Evolutionary conservation across 495 filamentous ascomycete genomes (phyloP).

Genomic region (Annulohypoxylon stygium): DNA sequence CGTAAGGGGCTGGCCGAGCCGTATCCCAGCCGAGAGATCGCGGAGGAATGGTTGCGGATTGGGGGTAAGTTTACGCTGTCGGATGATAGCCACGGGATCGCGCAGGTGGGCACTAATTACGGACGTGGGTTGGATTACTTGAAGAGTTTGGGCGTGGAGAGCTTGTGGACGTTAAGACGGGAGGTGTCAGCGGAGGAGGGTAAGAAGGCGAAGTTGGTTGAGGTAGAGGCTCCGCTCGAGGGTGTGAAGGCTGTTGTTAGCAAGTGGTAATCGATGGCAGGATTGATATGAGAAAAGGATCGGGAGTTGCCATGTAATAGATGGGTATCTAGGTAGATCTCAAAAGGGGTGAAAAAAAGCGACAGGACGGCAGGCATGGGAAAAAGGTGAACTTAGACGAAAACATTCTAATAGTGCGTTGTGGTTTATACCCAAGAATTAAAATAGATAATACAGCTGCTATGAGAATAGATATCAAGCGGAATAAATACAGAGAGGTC

Average conservation of each 20-base stretch:
- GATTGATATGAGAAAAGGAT: not conserved
- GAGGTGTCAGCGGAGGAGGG: constrained; percentile 32
- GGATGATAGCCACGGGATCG: constrained; percentile 90
- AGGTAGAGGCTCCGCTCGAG: constrained; percentile 44
- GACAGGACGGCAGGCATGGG: not conserved
- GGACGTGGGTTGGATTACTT: constrained; percentile 68
- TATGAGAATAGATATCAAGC: not conserved
- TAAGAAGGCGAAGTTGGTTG: constrained; percentile 47
- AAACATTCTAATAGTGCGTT: not conserved
- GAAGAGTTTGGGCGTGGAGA: constrained; percentile 59
- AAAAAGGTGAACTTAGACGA: constrained; percentile 2
- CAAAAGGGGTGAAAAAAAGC: not conserved
- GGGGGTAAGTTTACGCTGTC: constrained; percentile 89
- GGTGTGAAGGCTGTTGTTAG: constrained; percentile 36
- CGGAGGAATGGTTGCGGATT: constrained; percentile 67
- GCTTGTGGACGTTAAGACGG: constrained; percentile 63
- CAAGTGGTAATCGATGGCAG: constrained; percentile 31
- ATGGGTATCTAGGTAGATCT: not conserved
- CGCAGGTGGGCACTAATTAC: constrained; percentile 77
- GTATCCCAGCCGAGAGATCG: constrained; percentile 85
- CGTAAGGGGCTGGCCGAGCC: constrained; percentile 92
- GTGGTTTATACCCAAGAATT: constrained; percentile 22
- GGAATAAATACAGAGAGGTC: not conserved
- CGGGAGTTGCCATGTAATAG: not conserved
- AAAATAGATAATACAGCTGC: not conserved